phyloP scores from a whole-genome alignment of 2,329 filamentous ascomycete genomes.

The Hirsutella minnesotensis region DNA sequence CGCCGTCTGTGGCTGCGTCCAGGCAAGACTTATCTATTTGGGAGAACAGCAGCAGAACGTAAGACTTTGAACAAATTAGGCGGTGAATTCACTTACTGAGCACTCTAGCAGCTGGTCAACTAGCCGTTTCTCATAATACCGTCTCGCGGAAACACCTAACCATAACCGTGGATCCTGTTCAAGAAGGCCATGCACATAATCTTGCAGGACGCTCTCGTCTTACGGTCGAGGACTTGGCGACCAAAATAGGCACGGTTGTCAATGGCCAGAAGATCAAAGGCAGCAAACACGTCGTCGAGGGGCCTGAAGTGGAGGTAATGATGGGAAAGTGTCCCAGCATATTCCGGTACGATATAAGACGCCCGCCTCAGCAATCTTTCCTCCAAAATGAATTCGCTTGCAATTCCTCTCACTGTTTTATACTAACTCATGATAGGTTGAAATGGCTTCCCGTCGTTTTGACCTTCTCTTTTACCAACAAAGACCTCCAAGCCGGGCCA shows the following conservation, averaged over 20 bases:
- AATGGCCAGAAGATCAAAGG: constrained; percentile 62
- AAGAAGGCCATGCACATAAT: constrained; percentile 52
- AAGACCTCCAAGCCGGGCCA: constrained; percentile 56
- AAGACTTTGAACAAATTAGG: constrained; percentile 16
- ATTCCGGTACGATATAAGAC: constrained; percentile 35
- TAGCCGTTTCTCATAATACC: constrained; percentile 65
- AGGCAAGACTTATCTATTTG: constrained; percentile 76
- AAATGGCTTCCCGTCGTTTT: constrained; percentile 53
- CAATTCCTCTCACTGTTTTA: not conserved
- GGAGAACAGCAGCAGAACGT: constrained; percentile 61
- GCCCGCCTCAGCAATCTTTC: not conserved
- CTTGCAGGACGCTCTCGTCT: constrained; percentile 56
- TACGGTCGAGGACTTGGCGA: constrained; percentile 66
- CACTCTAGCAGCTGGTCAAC: constrained; percentile 41
- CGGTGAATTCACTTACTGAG: not conserved
- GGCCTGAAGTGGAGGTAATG: constrained; percentile 46
- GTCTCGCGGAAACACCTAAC: constrained; percentile 84
- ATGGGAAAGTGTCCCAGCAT: constrained; percentile 58
- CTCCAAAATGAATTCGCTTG: not conserved
- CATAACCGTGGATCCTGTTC: constrained; percentile 57
- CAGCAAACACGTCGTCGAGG: constrained; percentile 40
- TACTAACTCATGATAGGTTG: constrained; percentile 36
- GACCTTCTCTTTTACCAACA: constrained; percentile 41
- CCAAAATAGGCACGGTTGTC: constrained; percentile 71
- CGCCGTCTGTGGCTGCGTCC: constrained; percentile 70